Evolutionary conservation across 129 eudicot species (phyloP), one percentile per base, ranked within the genome.

Genomic region (Arctium lappa): DNA sequence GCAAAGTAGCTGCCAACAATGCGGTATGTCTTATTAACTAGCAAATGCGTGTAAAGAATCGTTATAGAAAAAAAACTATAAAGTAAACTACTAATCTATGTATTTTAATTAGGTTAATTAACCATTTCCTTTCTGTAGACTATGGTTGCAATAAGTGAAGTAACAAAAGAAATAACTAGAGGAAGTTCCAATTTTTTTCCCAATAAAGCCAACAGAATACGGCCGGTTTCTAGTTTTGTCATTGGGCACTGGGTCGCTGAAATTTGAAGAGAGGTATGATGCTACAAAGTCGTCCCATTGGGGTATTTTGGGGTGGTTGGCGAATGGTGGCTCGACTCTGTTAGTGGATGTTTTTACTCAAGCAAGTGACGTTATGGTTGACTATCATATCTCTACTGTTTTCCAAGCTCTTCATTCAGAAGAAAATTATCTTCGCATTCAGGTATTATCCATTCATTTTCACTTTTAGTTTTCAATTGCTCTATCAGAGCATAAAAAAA

Each of bases 191-290:
- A 87, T 85, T 50, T 22, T n/a, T 7, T 42, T 76, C 75, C 84
- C 74, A 0, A 78, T 63, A 6, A 83, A 71, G 80, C 86, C 86
- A 9, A 31, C 40, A 2, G 91, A 85, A 6, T 88, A 85, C 70
- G 82, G 82, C 9, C 76, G 82, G 32, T 81, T 85, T 40, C 75
- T 90, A 46, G 87, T 86, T 27, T 72, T 89, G 66, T 89, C 91
- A 4, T 69, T 89, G 29, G 93, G 93, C 32, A 90, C 93, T 1
- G 89, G 94, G 6, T 63, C 89, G 1, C 77, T 87, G 8, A 40
- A 83, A 75, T 34, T 50, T 30, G 86, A 88, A 11, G 69, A 81
- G 69, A 90, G 27, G 27, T 22, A 22, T 22, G 27, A 22, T 22
- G 27, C 27, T 22, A 22, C 27, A 22, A 22, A 22, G 27, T 22